A percentile compares a stretch with the other conserved stretches of the same genome.
These are phyloP conservation scores for Backusella sp. DNA, from an alignment of 192 early-diverging fungal genomes.

Conservation along the genomic window DNA sequence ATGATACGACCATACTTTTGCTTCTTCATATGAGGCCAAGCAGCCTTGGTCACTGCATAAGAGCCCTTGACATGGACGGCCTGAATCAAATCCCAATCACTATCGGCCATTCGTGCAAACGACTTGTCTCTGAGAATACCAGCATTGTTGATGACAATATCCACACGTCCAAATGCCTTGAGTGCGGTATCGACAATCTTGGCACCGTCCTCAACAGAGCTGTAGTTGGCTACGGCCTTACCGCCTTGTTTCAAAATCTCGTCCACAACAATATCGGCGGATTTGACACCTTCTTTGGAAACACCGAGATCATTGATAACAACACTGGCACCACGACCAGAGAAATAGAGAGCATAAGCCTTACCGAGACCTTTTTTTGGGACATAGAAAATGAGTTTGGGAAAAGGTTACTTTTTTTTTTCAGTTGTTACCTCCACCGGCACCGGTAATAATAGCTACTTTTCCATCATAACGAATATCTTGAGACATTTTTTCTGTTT, in stretches of 20 bases:
- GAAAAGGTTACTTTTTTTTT: not conserved
- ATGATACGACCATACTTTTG: conserved; percentile 90
- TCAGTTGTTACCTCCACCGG: conserved; percentile 73
- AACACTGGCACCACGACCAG: conserved; percentile 87
- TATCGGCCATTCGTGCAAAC: conserved; percentile 95
- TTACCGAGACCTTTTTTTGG: conserved; percentile 61
- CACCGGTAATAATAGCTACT: conserved; percentile 94
- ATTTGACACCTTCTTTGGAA: conserved; percentile 69
- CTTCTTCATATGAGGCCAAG: conserved; percentile 93
- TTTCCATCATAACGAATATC: conserved; percentile 73
- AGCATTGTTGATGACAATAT: conserved; percentile 97
- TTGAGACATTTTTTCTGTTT: conserved; percentile 15
- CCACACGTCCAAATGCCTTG: conserved; percentile 90
- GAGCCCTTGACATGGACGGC: conserved; percentile 90
- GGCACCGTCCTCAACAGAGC: conserved; percentile 95
- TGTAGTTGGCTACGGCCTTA: conserved; percentile 92
- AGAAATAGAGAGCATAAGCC: conserved; percentile 91
- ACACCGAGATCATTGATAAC: conserved; percentile 96
- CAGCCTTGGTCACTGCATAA: conserved; percentile 95
- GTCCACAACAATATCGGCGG: conserved; percentile 95
- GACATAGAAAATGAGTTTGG: not conserved
- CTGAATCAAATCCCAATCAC: conserved; percentile 94
- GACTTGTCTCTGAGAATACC: conserved; percentile 96
- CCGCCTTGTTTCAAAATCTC: conserved; percentile 90
- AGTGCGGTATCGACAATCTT: conserved; percentile 97